Evolutionary conservation across 805 yeast genomes (phyloP).

Genomic region (Yarrowia keelungensis): DNA sequence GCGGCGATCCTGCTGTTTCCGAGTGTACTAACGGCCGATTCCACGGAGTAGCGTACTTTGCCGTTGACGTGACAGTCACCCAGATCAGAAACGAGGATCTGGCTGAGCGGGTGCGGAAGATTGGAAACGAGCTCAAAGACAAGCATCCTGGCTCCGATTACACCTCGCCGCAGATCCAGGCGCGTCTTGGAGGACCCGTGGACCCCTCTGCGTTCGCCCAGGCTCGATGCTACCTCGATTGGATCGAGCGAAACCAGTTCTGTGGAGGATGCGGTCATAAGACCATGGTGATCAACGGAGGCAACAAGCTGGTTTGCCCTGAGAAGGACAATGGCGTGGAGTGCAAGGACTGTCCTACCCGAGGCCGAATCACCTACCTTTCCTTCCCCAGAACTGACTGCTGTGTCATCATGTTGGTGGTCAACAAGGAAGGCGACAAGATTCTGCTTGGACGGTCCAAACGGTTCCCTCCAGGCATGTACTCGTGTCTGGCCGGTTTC

Average conservation of each 20-base stretch:
- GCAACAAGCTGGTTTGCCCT: slow-evolving; percentile 52
- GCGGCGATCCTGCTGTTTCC: slow-evolving; percentile 43
- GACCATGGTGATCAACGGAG: slow-evolving; percentile 54
- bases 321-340: slow-evolving; percentile 46
- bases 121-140: slow-evolving; percentile 25
- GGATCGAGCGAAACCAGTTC: slow-evolving; percentile 74
- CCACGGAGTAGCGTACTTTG: slow-evolving; percentile 53
- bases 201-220: slow-evolving; percentile 79
- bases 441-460: slow-evolving; percentile 74
- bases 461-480: slow-evolving; percentile 68
- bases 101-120: slow-evolving; percentile 42
- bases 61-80: slow-evolving; percentile 48
- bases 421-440: slow-evolving; percentile 64
- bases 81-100: slow-evolving; percentile 41
- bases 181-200: slow-evolving; percentile 45
- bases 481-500: slow-evolving; percentile 91
- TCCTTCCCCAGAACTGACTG: slow-evolving; percentile 94
- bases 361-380: slow-evolving; percentile 67
- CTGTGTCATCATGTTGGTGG: slow-evolving; percentile 80
- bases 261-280: slow-evolving; percentile 86
- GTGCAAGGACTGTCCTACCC: slow-evolving; percentile 49
- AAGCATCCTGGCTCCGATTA: slow-evolving; percentile 39
- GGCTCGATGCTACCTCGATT: slow-evolving; percentile 82
- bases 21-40: slow-evolving; percentile 43
- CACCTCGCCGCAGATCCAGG: slow-evolving; percentile 34